Base-by-base conservation (phyloP, 345 rosid species). In the Acer campestre region DNA sequence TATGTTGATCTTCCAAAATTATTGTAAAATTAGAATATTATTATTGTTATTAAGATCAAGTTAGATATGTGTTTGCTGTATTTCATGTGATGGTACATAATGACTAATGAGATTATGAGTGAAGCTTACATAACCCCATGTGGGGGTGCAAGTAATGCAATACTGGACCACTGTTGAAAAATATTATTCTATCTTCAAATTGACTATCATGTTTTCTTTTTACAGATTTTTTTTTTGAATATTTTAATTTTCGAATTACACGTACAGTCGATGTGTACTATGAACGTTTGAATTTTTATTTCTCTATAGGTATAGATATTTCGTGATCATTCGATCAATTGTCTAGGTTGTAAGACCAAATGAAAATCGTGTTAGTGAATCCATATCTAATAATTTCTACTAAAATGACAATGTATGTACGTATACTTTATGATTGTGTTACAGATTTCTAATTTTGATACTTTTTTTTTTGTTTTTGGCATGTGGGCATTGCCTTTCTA, bases 61-160 rank as follows among this genome's bases (percentile, higher is more conserved):
- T 61, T 44, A 22, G 44, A 44, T 71, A 6, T 18, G 61, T 64
- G 62, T 76, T 61, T 68, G 82, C 82, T 81, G 85, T 66, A 61
- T 70, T 25, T 77, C 86, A 85, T 81, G 88, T 85, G 88, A 75
- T 73, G 64, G 11, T 44, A n/a, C n/a, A n/a, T n/a, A n/a, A 68
- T 49, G 80, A 81, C 70, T 44, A 23, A 68, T 49, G 80, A 81
- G 73, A 72, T 18, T 25, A 77, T 42, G 81, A 82, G 87, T 84
- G 84, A 82, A 74, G 84, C 76, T 68, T 82, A 75, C 86, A 69
- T 31, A 59, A 62, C 63, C 66, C 79, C 90, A 84, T 83, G 84
- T 81, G 90, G 71, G 84, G 46, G 84, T 46, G 56, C 58, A 48
- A 48, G 56, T 31, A 53, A 35, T 38, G 12, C 63, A n/a, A 64